phyloP scores from a whole-genome alignment of 139 green algal genomes.

The Haematococcus sp. region DNA sequence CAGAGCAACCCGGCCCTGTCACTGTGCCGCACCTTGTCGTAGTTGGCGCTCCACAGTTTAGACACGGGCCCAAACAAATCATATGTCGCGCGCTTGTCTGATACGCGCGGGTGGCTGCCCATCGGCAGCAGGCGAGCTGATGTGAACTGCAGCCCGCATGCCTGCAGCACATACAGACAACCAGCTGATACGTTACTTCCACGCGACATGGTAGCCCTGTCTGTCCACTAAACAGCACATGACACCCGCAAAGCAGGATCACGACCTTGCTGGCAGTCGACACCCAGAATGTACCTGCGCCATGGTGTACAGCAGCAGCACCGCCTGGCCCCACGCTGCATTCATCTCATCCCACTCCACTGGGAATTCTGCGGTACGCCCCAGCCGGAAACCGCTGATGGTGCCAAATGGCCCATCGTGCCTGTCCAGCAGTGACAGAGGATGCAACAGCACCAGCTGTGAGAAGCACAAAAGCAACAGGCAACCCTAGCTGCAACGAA shows the following conservation, averaged over 20 bases:
- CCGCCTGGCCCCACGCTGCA: conserved; percentile 90
- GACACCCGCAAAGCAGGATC: neutral
- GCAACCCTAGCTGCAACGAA: too few relatives aligned
- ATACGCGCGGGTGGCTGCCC: conserved; percentile 82
- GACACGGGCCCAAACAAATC: conserved; percentile 87
- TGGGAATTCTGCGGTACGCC: conserved; percentile 58
- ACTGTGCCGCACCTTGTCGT: conserved; percentile 55
- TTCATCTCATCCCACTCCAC: conserved; percentile 99
- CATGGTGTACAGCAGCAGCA: conserved; percentile 92
- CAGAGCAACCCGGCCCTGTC: too few relatives aligned
- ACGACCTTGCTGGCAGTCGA: neutral
- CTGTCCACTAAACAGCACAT: neutral
- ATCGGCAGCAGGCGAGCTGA: conserved; percentile 74
- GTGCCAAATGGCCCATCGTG: conserved; percentile 86
- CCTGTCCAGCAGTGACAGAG: conserved; percentile 63
- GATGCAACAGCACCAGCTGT: neutral
- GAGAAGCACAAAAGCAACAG: too few relatives aligned
- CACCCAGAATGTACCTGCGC: conserved; percentile 48
- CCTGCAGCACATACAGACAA: conserved; percentile 26
- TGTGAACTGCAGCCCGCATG: conserved; percentile 51
- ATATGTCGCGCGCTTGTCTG: conserved; percentile 68
- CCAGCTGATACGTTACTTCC: neutral
- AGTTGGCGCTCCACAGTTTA: conserved; percentile 79
- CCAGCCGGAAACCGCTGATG: conserved; percentile 87
- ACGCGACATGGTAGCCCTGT: neutral